phyloP scores from a whole-genome alignment of 768 basidiomycete species.

The Imleria badia region DNA sequence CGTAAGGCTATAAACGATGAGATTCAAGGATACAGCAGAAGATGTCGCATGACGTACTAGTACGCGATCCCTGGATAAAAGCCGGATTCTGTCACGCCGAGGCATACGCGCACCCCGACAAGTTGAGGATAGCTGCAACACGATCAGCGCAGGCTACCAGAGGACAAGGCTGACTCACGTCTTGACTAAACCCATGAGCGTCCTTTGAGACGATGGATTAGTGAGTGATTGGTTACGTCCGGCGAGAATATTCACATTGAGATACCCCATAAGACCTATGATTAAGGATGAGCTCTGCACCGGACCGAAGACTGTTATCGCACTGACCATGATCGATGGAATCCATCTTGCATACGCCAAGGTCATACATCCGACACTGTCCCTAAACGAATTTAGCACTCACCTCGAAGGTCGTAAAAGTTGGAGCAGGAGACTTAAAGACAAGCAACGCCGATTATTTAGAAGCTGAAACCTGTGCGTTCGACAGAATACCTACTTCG shows the following conservation, averaged over 20 bases:
- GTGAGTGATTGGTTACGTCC: neutral
- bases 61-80: slow-evolving; percentile 1
- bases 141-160: neutral
- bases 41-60: neutral
- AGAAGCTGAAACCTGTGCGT: neutral
- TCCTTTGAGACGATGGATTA: neutral
- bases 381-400: neutral
- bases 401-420: neutral
- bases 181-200: slow-evolving; percentile 1
- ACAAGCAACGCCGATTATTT: neutral
- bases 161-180: neutral
- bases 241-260: neutral
- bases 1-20: neutral
- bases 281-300: neutral
- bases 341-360: neutral
- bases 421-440: neutral
- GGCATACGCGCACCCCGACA: neutral
- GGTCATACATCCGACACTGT: neutral
- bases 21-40: neutral
- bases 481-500: neutral
- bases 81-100: slow-evolving; percentile 1
- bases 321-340: slow-evolving; percentile 2
- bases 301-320: neutral
- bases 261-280: neutral
- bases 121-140: slow-evolving; percentile 1